Percentiles rank a stretch among this genome's conserved stretches.
Conservation (phyloP, 148 eudicot species). For the Suaeda aralocaspica region DNA sequence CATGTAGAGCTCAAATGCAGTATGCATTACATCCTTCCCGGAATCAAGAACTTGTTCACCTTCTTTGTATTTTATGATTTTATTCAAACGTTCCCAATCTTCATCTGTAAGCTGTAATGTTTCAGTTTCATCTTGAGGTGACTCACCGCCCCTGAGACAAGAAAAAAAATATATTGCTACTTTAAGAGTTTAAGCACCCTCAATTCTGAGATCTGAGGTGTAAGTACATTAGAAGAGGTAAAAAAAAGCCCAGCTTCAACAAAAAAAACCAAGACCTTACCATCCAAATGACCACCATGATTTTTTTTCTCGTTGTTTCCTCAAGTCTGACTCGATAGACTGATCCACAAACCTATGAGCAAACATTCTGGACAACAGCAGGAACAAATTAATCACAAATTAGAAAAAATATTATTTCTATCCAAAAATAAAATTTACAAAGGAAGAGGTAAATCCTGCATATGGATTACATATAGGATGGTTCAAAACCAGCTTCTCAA, state of each 20-base stretch:
- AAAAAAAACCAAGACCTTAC: conserved; percentile 29
- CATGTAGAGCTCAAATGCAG: conserved; percentile 82
- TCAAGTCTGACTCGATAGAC: conserved; percentile 56
- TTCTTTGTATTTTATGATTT: conserved; percentile 86
- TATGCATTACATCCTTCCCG: conserved; percentile 51
- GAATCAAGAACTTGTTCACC: conserved; percentile 43
- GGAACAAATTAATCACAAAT: neutral
- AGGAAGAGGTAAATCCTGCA: neutral
- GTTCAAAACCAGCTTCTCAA: neutral
- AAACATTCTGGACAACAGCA: conserved; percentile 65
- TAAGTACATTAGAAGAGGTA: neutral
- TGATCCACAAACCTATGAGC: conserved; percentile 91
- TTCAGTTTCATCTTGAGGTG: conserved; percentile 60
- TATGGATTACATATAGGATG: neutral
- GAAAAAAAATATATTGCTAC: conserved; percentile 8
- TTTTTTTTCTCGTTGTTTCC: conserved; percentile 60
- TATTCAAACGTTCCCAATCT: conserved; percentile 83
- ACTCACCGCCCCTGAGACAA: conserved; percentile 61
- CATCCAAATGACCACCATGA: conserved; percentile 99
- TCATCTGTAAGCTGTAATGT: conserved; percentile 61
- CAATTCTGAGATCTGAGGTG: neutral
- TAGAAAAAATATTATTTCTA: neutral
- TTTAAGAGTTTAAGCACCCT: conserved; percentile 7
- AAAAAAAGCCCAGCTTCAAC: neutral
- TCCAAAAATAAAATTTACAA: neutral